Conservation (phyloP, 306 rosid species). For the Gastrolobium bilobum region DNA sequence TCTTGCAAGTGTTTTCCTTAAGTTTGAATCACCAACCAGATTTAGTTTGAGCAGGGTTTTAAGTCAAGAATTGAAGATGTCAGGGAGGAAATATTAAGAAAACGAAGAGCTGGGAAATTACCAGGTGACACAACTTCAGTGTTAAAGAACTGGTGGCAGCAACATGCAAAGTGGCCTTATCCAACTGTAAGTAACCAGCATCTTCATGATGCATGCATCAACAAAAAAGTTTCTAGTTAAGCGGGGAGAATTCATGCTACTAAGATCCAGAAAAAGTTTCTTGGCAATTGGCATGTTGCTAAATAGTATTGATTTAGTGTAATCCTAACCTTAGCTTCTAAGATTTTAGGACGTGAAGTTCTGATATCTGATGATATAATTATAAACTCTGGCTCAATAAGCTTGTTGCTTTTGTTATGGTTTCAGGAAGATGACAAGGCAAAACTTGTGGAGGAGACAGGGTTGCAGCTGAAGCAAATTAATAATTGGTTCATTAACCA, state of each 20-base stretch:
- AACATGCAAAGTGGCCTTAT: conserved; percentile 99
- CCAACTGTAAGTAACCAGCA: conserved; percentile 80
- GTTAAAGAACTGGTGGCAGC: conserved; percentile 97
- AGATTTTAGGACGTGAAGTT: neutral
- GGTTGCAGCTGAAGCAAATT: conserved; percentile 97
- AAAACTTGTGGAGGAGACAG: conserved; percentile 98
- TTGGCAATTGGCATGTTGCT: neutral
- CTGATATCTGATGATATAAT: neutral
- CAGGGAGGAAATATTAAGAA: conserved; percentile 94
- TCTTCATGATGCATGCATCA: neutral
- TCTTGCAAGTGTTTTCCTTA: neutral
- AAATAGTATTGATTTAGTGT: neutral
- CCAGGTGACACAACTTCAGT: conserved; percentile 99
- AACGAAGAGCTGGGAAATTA: conserved; percentile 96
- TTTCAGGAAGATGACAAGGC: conserved; percentile 98
- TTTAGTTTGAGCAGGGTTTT: conserved; percentile 69
- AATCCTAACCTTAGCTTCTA: neutral
- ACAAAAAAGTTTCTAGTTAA: neutral
- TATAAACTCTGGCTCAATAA: neutral
- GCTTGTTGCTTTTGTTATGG: conserved; percentile 17
- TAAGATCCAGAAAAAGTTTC: neutral
- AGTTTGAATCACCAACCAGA: conserved; percentile 30
- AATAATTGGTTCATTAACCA: conserved; percentile 99
- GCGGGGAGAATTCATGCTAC: neutral
- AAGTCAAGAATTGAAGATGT: conserved; percentile 99